phyloP scores from a whole-genome alignment of 176 grass and related monocot genomes.

The Carex cristatella region DNA sequence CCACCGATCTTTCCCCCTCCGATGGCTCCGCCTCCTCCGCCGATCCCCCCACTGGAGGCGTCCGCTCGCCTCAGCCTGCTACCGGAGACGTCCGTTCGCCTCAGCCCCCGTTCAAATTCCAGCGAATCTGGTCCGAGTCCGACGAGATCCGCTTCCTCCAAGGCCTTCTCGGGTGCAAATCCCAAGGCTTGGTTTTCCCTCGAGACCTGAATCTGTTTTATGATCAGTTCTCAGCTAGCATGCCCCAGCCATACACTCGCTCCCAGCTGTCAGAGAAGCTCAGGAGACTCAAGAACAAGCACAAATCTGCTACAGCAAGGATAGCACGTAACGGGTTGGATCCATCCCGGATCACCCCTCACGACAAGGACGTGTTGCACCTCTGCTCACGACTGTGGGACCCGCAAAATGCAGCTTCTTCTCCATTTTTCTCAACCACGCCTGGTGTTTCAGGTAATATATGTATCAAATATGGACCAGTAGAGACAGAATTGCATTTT shows the following conservation, averaged over 20 bases:
- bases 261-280: constrained; percentile 97
- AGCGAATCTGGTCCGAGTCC: constrained; percentile 79
- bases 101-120: constrained; percentile 66
- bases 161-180: constrained; percentile 73
- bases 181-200: constrained; percentile 84
- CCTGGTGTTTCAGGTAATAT: constrained; percentile 27
- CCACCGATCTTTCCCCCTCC: constrained; percentile 30
- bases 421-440: constrained; percentile 47
- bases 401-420: constrained; percentile 58
- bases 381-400: constrained; percentile 93
- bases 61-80: not conserved
- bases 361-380: constrained; percentile 93
- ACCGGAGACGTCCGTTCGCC: not conserved
- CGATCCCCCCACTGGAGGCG: not conserved
- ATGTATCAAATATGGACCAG: not conserved
- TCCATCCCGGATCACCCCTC: constrained; percentile 74
- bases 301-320: constrained; percentile 39
- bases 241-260: constrained; percentile 81
- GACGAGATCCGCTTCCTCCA: constrained; percentile 86
- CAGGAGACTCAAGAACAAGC: constrained; percentile 83
- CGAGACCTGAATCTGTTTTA: constrained; percentile 94
- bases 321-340: constrained; percentile 52
- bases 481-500: not conserved
- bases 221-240: constrained; percentile 91
- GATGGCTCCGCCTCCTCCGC: constrained; percentile 28